Evolutionary conservation across 768 basidiomycete genomes (phyloP).

Genomic region (Kwoniella dejecticola): DNA sequence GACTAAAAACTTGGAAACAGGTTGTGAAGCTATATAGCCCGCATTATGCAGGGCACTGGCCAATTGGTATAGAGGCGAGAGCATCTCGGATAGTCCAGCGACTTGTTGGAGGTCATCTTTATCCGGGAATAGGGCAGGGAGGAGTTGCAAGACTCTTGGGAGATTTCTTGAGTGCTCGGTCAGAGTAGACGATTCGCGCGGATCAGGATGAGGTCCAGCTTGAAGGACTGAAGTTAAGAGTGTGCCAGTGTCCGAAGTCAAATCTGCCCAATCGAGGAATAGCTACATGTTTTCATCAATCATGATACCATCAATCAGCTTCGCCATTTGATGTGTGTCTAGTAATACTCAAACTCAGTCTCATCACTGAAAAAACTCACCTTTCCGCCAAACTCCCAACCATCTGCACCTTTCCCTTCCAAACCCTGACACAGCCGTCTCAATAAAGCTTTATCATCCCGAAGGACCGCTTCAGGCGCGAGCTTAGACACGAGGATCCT

Average conservation of each 20-base stretch:
- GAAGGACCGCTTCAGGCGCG: constrained; percentile 81
- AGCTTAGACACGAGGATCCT: constrained; percentile 81
- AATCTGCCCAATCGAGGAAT: constrained; percentile 11
- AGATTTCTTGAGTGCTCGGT: constrained; percentile 20
- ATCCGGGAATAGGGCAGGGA: constrained; percentile 45
- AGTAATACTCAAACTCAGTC: no score
- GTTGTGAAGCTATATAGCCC: constrained; percentile 30
- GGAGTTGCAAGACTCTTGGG: constrained; percentile 34
- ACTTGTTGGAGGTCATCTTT: constrained; percentile 40
- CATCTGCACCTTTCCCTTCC: constrained; percentile 63
- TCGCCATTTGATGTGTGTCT: no score
- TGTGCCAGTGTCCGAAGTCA: constrained; percentile 1
- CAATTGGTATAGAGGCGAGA: constrained; percentile 40
- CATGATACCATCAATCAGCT: no score
- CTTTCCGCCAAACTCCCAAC: constrained; percentile 84
- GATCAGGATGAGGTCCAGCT: constrained; percentile 17
- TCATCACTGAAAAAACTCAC: constrained; percentile 56
- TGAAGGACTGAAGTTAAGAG: constrained; percentile 13
- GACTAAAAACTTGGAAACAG: constrained; percentile 25
- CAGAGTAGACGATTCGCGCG: constrained; percentile 18
- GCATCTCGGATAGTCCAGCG: constrained; percentile 45
- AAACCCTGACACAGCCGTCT: constrained; percentile 71
- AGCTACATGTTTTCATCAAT: no score
- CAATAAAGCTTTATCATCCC: constrained; percentile 67
- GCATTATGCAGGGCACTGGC: constrained; percentile 29